Conservation (phyloP, 2,329 filamentous ascomycete genomes). For the Colletotrichum costaricense region DNA sequence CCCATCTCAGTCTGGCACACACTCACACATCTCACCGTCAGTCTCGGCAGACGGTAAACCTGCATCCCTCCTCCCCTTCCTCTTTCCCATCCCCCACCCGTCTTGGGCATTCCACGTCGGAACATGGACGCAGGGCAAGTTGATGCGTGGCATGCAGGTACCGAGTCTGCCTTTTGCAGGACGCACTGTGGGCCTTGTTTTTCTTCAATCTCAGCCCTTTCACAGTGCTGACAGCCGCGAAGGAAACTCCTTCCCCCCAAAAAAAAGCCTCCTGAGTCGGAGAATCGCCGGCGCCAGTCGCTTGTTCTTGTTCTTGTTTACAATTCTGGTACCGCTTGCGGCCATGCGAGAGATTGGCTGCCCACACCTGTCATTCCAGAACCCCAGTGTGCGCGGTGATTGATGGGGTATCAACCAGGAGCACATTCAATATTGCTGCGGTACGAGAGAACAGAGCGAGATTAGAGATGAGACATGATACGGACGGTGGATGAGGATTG, state of each 20-base stretch:
- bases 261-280: conserved; percentile 6
- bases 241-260: neutral
- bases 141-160: conserved; percentile 36
- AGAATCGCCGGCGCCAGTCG: neutral
- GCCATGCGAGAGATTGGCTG: conserved; percentile 29
- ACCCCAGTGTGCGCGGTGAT: conserved; percentile 18
- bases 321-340: conserved; percentile 22
- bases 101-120: conserved; percentile 15
- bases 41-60: neutral
- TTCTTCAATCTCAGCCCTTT: neutral
- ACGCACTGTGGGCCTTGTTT: conserved; percentile 30
- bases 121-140: conserved; percentile 29
- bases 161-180: conserved; percentile 15
- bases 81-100: too few species aligned
- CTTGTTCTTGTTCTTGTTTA: conserved; percentile 4
- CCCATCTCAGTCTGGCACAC: neutral
- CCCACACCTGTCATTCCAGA: conserved; percentile 35
- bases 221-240: neutral
- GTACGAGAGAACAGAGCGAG: conserved; percentile 20
- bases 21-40: neutral
- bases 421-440: conserved; percentile 13
- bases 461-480: conserved; percentile 21
- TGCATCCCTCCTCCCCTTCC: too few species aligned
- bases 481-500: neutral
- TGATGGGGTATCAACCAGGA: conserved; percentile 15